phyloP scores from a whole-genome alignment of 495 filamentous ascomycete genomes.

The Rhypophila decipiens region DNA sequence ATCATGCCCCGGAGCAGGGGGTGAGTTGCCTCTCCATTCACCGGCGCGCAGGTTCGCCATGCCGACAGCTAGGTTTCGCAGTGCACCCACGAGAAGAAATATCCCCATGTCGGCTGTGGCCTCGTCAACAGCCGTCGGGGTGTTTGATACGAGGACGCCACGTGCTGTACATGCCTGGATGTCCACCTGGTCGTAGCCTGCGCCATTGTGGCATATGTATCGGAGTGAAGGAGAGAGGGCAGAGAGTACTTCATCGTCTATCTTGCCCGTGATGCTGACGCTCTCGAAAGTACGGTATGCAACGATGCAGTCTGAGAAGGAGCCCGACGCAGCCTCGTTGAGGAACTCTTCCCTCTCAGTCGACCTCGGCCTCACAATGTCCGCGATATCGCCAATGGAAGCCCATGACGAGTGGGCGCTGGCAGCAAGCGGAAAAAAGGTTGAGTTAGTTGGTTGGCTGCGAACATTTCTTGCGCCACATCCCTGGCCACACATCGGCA shows the following conservation, averaged over 20 bases:
- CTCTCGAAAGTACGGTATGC: conserved; percentile 75
- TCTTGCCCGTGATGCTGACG: conserved; percentile 56
- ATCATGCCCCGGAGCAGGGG: conserved; percentile 51
- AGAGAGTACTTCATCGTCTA: conserved; percentile 61
- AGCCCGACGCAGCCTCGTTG: conserved; percentile 61
- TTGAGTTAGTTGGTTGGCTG: too few species aligned
- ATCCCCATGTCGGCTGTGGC: conserved; percentile 73
- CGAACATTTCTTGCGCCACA: too few species aligned
- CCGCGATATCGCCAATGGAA: conserved; percentile 17
- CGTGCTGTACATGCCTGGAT: conserved; percentile 61
- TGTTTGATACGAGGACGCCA: conserved; percentile 67
- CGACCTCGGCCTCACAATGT: conserved; percentile 20
- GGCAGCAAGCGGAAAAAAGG: not conserved
- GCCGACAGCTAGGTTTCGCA: conserved; percentile 61
- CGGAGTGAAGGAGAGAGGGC: conserved; percentile 59
- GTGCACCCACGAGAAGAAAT: conserved; percentile 70
- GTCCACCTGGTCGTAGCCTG: conserved; percentile 78
- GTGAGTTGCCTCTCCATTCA: conserved; percentile 47
- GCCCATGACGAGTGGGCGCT: conserved; percentile 27
- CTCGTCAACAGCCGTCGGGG: conserved; percentile 73
- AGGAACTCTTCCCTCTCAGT: conserved; percentile 51
- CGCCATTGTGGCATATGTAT: conserved; percentile 81
- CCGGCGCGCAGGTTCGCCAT: conserved; percentile 59
- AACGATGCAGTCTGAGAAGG: conserved; percentile 59
- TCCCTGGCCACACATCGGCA: too few species aligned